Percentiles rank a stretch among this genome's conserved stretches.
Conservation (phyloP, 805 yeast species). For the Priceomyces carsonii region DNA sequence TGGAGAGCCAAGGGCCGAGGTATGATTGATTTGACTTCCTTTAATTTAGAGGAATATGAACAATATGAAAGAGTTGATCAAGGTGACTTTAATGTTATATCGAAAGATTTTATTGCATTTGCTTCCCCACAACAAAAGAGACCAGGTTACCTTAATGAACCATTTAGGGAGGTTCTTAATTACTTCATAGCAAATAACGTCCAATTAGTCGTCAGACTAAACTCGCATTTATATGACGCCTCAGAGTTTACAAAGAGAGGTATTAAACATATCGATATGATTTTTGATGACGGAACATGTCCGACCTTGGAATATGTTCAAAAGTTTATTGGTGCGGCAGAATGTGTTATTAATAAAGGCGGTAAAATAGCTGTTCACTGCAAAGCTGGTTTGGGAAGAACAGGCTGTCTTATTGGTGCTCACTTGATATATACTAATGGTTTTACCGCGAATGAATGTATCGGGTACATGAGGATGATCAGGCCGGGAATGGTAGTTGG, state of each 20-base stretch:
- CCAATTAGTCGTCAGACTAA: conserved; percentile 85
- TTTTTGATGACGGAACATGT: conserved; percentile 97
- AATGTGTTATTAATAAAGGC: conserved; percentile 77
- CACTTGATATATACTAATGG: conserved; percentile 95
- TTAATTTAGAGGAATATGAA: conserved; percentile 92
- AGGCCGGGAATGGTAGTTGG: conserved; percentile 99
- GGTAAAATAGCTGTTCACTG: conserved; percentile 99
- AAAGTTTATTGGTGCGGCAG: conserved; percentile 93
- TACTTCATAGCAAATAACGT: conserved; percentile 75
- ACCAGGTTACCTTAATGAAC: conserved; percentile 59
- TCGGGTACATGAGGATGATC: conserved; percentile 92
- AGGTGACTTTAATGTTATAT: conserved; percentile 90
- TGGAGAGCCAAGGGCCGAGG: conserved; percentile 97
- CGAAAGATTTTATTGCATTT: conserved; percentile 94
- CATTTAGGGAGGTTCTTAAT: conserved; percentile 77
- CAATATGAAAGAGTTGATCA: conserved; percentile 93
- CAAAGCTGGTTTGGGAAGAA: conserved; percentile 96
- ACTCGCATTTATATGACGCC: conserved; percentile 87
- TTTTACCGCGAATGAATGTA: conserved; percentile 95
- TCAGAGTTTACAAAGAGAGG: conserved; percentile 79
- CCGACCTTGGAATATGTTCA: conserved; percentile 93
- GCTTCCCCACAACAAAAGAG: conserved; percentile 84
- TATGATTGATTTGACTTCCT: conserved; percentile 79
- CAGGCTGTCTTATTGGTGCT: conserved; percentile 97
- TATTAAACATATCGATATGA: conserved; percentile 90